Evolutionary conservation across 73 alveolate genomes (phyloP).

Genomic region (Paramecium sexaurelia): DNA sequence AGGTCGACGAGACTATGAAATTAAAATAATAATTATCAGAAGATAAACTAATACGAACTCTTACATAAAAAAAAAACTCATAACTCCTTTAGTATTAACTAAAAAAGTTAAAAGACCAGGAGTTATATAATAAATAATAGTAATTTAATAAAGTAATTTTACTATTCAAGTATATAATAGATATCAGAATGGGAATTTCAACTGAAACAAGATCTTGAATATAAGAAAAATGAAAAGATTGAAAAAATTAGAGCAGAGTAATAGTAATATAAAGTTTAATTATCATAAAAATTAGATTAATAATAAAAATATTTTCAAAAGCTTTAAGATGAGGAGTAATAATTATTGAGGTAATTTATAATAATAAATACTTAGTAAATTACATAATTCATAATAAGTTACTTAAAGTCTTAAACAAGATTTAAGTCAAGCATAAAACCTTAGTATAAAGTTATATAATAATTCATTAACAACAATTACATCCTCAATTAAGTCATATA

Average conservation of each 20-base stretch:
- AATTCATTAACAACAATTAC: neutral
- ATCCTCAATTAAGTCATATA: neutral
- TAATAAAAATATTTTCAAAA: neutral
- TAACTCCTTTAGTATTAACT: neutral
- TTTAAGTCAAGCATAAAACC: neutral
- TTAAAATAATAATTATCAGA: neutral
- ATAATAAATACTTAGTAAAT: neutral
- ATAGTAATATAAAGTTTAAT: neutral
- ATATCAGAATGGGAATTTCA: constrained; percentile 29
- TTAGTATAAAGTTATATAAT: neutral
- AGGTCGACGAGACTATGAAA: neutral
- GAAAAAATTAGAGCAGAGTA: neutral
- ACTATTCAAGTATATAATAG: neutral
- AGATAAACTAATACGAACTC: neutral
- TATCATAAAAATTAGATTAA: neutral
- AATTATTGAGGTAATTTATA: neutral
- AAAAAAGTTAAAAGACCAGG: neutral
- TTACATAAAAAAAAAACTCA: neutral
- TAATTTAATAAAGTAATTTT: neutral
- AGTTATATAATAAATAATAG: neutral
- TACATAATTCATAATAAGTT: neutral
- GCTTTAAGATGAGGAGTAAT: neutral
- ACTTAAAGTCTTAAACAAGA: neutral
- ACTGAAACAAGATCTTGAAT: neutral
- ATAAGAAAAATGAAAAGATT: neutral